Conservation (phyloP, 345 rosid genomes). For the Pistacia vera region DNA sequence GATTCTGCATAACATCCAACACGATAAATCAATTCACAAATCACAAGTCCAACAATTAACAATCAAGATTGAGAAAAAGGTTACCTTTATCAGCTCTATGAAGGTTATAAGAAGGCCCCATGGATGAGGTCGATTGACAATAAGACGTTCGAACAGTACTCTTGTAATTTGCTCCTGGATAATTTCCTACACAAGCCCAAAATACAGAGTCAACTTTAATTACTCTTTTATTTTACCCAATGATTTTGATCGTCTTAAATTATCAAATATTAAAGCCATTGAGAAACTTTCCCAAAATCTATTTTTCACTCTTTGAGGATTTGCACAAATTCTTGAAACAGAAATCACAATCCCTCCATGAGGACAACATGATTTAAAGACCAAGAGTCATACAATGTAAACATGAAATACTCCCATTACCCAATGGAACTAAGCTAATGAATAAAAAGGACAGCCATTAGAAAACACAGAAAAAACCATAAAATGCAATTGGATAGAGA, state of each 20-base stretch:
- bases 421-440: background rate
- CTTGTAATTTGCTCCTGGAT: slow-evolving; percentile 98
- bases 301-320: too few relatives aligned
- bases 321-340: too few relatives aligned
- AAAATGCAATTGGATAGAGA: background rate
- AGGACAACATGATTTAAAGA: too few relatives aligned
- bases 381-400: too few relatives aligned
- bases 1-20: slow-evolving; percentile 48
- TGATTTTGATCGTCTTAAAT: too few relatives aligned
- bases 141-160: slow-evolving; percentile 91
- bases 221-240: too few relatives aligned
- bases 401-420: background rate
- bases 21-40: background rate
- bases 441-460: background rate
- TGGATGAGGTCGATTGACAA: slow-evolving; percentile 94
- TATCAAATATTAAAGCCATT: too few relatives aligned
- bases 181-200: slow-evolving; percentile 60
- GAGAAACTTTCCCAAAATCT: too few relatives aligned
- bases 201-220: background rate
- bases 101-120: slow-evolving; percentile 99
- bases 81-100: slow-evolving; percentile 95
- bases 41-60: background rate
- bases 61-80: background rate
- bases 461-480: background rate
- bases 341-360: too few relatives aligned